These are phyloP conservation scores for Beauveria varroae DNA, from an alignment of 2,329 filamentous ascomycete genomes.

Conservation along the genomic window DNA sequence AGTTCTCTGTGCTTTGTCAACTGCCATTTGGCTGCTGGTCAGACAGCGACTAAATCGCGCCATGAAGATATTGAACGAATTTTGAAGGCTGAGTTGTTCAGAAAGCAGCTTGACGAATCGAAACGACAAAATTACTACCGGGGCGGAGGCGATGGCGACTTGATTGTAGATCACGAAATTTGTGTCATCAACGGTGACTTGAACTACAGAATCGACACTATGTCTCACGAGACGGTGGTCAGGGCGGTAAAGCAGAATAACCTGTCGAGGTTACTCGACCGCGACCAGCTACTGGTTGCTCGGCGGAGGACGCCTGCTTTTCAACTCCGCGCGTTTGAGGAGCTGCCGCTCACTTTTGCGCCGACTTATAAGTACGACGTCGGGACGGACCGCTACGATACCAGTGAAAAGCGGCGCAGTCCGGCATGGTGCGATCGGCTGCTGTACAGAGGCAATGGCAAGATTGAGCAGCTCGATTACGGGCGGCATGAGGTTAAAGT, in stretches of 20 bases:
- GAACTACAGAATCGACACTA: slow-evolving; percentile 97
- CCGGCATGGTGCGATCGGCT: slow-evolving; percentile 96
- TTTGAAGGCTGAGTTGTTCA: slow-evolving; percentile 71
- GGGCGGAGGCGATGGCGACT: slow-evolving; percentile 86
- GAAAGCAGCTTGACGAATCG: slow-evolving; percentile 58
- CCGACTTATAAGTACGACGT: slow-evolving; percentile 99
- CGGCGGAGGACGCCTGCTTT: slow-evolving; percentile 85
- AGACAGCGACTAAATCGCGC: slow-evolving; percentile 80
- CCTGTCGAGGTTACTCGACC: slow-evolving; percentile 76
- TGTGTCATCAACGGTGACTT: slow-evolving; percentile 93
- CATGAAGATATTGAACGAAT: slow-evolving; percentile 92
- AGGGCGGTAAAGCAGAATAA: slow-evolving; percentile 76
- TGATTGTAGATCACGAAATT: slow-evolving; percentile 97
- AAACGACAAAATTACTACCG: slow-evolving; percentile 71
- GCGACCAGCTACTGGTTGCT: slow-evolving; percentile 87
- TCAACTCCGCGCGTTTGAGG: slow-evolving; percentile 80
- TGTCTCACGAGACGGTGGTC: slow-evolving; percentile 88
- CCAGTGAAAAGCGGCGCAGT: slow-evolving; percentile 86
- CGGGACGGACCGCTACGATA: slow-evolving; percentile 87
- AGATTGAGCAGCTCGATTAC: slow-evolving; percentile 84
- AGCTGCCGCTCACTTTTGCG: slow-evolving; percentile 82
- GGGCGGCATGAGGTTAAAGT: slow-evolving; percentile 80
- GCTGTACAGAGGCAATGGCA: slow-evolving; percentile 73
- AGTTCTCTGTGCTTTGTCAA: slow-evolving; percentile 94
- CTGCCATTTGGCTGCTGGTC: slow-evolving; percentile 91